Base-by-base conservation (phyloP, 129 eudicot genomes). In the Glebionis coronaria region DNA sequence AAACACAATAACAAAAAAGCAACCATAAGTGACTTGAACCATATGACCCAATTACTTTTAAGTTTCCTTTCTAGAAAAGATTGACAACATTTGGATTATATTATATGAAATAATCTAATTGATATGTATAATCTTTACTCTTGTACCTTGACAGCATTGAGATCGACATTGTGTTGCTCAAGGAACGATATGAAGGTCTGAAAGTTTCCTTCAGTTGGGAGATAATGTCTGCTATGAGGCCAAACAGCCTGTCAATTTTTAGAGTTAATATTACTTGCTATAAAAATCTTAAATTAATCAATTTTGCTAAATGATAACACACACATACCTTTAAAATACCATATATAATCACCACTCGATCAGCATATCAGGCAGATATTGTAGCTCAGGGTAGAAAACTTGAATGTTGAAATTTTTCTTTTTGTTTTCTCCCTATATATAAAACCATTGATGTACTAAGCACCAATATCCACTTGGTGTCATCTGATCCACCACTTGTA, bases 171-270 rank as follows among this genome's bases (percentile, higher is more conserved):
- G n/a, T n/a, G n/a, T n/a, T n/a, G n/a, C n/a, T n/a, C n/a, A n/a
- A n/a, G n/a, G n/a, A n/a, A 92, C 20, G 69, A 67, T 84, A 92
- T 73, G 60, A 92, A 84, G 14, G 84, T 88, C 72, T 88, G 65
- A 20, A 92, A 92, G 69, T 92, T 92, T 74, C 88, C 98, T 84
- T 71, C 89, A 0, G 98, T 92, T 8, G 98, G 98, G 61, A 83
- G 96, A 63, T 92, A 92, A 74, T 92, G 98, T 29, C 98, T 96
- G 35, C 98, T 92, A 73, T 92, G 95, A 75, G 98, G 96, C 98
- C 98, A 92, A 73, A 92, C 96, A 9, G 98, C 90, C 98, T 92
- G 74, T 65, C 54, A 47, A 59, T 27, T 47, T 23, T 55, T 4
- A 77, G 9, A 23, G 16, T 44, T 38, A 68, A 35, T 31, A 66